These are phyloP conservation scores for Crithidia bombi DNA, from an alignment of 208 protist genomes.

Conservation along the genomic window DNA sequence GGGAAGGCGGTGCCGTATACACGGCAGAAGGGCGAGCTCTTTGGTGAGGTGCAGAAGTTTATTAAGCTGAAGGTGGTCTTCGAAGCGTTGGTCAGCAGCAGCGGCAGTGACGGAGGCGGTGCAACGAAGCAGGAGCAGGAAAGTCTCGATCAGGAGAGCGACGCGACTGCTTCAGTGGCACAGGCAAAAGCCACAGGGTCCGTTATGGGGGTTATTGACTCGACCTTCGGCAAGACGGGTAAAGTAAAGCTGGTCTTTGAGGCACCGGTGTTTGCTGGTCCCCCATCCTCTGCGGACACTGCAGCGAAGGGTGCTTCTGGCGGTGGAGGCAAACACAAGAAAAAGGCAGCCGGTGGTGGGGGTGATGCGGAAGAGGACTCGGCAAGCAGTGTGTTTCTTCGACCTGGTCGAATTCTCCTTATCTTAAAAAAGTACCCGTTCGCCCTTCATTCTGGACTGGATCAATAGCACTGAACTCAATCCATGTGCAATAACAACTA, in stretches of 20 bases:
- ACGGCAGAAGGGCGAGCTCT: conserved; percentile 49
- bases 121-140: no score
- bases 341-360: conserved; percentile 21
- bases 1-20: background rate
- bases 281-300: background rate
- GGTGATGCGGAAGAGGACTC: background rate
- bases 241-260: conserved; percentile 79
- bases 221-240: conserved; percentile 80
- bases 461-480: conserved; percentile 63
- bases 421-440: conserved; percentile 73
- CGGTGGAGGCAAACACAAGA: conserved; percentile 10
- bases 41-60: conserved; percentile 77
- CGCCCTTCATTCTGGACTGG: conserved; percentile 51
- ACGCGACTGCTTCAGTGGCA: background rate
- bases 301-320: background rate
- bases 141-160: conserved; percentile 15
- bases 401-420: conserved; percentile 44
- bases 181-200: background rate
- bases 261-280: conserved; percentile 46
- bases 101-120: background rate
- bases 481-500: no score
- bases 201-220: conserved; percentile 64
- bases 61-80: conserved; percentile 67
- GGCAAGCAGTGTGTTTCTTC: conserved; percentile 13
- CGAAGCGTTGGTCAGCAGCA: conserved; percentile 1